Evolutionary conservation across 306 rosid species (phyloP), one percentile per base, ranked within the genome.

Genomic region (Quercus berberidifolia): DNA sequence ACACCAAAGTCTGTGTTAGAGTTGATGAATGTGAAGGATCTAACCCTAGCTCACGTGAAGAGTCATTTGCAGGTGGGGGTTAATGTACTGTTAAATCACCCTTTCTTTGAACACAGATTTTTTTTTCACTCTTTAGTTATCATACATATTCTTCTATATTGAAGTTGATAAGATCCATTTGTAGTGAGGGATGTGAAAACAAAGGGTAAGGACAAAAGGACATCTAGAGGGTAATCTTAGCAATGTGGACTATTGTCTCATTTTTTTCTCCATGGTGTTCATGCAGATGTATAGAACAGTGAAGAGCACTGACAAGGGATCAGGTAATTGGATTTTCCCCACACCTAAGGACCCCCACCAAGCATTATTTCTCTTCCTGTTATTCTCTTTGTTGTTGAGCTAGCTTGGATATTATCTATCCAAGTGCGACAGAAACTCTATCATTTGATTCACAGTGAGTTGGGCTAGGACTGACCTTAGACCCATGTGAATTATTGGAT

Each of bases 201-300:
- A 87, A 80, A 35, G 77, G 85, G 82, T 83, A 79, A 74, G 79
- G 94, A 88, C 90, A 87, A 91, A 88, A 78, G 74, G 84, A 93
- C 85, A 90, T 91, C 92, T 74, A 73, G 76, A 82, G 71, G 41
- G 63, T 76, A 80, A 73, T 87, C 74, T 77, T 72, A 30, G 78
- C 82, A 73, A 67, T 74, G 86, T 49, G 85, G 91, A 76, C 77
- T 78, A 35, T 79, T 35, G 77, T 81, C 80, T 84, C 67, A 46
- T 80, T 69, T 84, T 74, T 84, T 63, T 57, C 18, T 54, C 78
- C 74, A 21, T 77, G 79, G 59, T 76, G 74, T 76, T 88, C 86
- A 82, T 94, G 96, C 98, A 94, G 98, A 94, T 94, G 98, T 94
- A 94, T 87, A 94, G 98, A 92, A 94, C 98, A 80, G 98, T 94